Evolutionary conservation across 2,329 filamentous ascomycete genomes (phyloP), one percentile per base, ranked within the genome.

Genomic region (Sporothrix brasiliensis): DNA sequence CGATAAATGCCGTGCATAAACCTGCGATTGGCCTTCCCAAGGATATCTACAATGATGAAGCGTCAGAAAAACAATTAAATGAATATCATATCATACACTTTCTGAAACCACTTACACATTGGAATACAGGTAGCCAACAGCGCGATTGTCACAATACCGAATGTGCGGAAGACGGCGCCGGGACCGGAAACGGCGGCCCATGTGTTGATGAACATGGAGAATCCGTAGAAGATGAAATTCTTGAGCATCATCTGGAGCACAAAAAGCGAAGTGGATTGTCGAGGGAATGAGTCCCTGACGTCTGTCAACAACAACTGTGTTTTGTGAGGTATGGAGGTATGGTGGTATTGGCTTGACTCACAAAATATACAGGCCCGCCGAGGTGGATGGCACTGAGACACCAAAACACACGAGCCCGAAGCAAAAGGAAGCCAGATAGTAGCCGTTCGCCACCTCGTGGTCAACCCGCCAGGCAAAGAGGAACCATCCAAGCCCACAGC

Each of bases 181-280:
- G 77, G 74, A 0, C 77, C 77, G 5, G 74, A 67, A 13, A 70
- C 69, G 1, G 73, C 74, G 3, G 74, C 75, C 73, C 76, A 78
- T 1, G 75, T 75, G 68, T 79, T 79, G 39, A 78, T 75, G 56
- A 79, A 78, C 1, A 74, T 77, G 19, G 76, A 77, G 66, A 78
- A 79, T 1, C 74, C 77, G 70, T 78, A 79, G 70, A 78, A 78
- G 3, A 78, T 53, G 66, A 79, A 77, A 56, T 78, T 78, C 70
- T 78, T 79, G 1, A 78, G 72, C 76, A 78, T 78, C 77, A 79
- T 79, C 58, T 79, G 77, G 11, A 79, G 72, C 60, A 78, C 76
- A 71, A 79, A 79, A 16, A 79, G 75, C 61, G 78, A 74, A 4
- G 77, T 78, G 1, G 75, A 72, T 53, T 77, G 74, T 2, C 69